Evolutionary conservation across 345 rosid species (phyloP).

Genomic region (Brassica nigra): DNA sequence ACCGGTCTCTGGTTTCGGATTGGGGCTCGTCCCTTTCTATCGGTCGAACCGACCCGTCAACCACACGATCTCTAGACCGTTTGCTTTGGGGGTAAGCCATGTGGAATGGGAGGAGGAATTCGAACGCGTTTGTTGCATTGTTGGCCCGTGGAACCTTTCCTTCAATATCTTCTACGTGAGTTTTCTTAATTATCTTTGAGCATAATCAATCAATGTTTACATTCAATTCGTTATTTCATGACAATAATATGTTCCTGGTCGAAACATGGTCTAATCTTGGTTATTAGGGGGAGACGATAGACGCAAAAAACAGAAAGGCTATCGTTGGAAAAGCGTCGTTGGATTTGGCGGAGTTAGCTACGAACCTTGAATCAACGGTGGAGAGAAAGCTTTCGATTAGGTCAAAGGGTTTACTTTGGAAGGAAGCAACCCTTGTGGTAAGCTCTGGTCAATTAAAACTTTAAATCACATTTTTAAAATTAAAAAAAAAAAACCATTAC

Average conservation of each 20-base stretch:
- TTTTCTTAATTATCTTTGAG: conserved; percentile 3
- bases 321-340: conserved; percentile 35
- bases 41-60: conserved; percentile 34
- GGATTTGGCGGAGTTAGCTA: conserved; percentile 33
- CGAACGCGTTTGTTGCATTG: conserved; percentile 36
- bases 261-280: background rate
- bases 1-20: conserved; percentile 41
- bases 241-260: background rate
- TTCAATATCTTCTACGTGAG: conserved; percentile 39
- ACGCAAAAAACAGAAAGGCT: conserved; percentile 23
- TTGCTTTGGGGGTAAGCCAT: conserved; percentile 10
- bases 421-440: conserved; percentile 40
- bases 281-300: conserved; percentile 19
- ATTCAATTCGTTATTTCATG: background rate
- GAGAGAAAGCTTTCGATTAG: conserved; percentile 37
- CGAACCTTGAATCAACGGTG: conserved; percentile 34
- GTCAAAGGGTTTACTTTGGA: conserved; percentile 33
- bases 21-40: conserved; percentile 37
- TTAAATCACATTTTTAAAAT: background rate
- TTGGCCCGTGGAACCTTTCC: conserved; percentile 40
- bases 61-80: conserved; percentile 22
- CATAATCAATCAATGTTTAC: background rate
- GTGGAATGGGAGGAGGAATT: conserved; percentile 41
- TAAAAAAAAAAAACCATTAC: background rate
- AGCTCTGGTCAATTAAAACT: conserved; percentile 17